Base-by-base conservation (phyloP, 768 basidiomycete species). In the Tephrocybe sp. region DNA sequence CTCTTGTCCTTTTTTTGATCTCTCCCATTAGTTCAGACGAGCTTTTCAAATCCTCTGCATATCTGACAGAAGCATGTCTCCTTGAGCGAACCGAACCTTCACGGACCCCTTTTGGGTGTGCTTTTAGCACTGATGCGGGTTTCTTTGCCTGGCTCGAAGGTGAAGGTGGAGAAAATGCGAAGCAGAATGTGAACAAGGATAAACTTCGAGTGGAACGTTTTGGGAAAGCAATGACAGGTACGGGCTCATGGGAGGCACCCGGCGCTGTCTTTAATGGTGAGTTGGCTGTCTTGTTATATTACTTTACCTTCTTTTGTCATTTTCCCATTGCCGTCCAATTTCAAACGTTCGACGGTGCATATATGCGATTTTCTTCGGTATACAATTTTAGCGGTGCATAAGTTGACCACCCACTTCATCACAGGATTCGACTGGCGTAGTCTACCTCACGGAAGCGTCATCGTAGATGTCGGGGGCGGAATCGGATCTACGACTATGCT, bases 121-220 rank as follows among this genome's bases (percentile, higher is more conserved):
- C 88, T 9, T 89, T 90, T 59, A 68, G 61, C 59, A 57, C 65
- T 48, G 57, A 70, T 38, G 70, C 69, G 5, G 76, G 77, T 1
- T 89, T 78, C 59, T 91, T 90, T 55, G 80, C 78, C 16, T 91
- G 89, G 89, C 70, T 91, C 5, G 89, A 90, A 63, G 79, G 79
- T 16, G 51, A 49, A 27, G 51, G 48, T 4, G 31, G 44, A 12
- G 35, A 47, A 5, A 30, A 27, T 4, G 30, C 34, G 51, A 24
- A 28, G 8, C 46, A 28, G 6, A 42, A 21, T 12, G 41, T 58
- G n/a, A 73, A 73, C 50, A 55, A 67, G 36, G 81, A 80, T 56
- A 68, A 70, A 18, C 80, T 76, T 50, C 69, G 87, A 42, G 69
- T 89, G 49, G 77, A 81, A 54, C 71, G 87, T 28, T 90, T 90